Evolutionary conservation across 495 filamentous ascomycete species (phyloP), one percentile per base, ranked within the genome.

Genomic region (Sphaerosporella brunnea): DNA sequence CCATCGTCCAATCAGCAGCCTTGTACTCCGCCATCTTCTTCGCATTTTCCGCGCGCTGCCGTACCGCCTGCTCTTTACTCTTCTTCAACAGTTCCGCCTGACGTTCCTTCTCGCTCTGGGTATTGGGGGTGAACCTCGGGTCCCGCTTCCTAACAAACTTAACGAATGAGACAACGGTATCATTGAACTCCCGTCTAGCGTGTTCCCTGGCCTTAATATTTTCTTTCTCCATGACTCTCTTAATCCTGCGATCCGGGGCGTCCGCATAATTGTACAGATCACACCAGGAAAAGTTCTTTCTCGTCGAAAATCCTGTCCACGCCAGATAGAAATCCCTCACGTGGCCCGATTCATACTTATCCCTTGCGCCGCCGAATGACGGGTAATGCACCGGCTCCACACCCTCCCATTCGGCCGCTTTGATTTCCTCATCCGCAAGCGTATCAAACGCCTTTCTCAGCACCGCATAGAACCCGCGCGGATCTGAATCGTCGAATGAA

Each of bases 111-210:
- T 93, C 83, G 28, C 72, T 80, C 55, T 88, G 78, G 1, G 64
- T 65, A 48, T 81, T 76, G 10, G 65, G 60, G 28, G 74, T 74
- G 58, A 80, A 93, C 44, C 90, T 77, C 0, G 84, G 84, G 54
- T 99, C 90, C 23, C 90, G 74, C 65, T 93, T 95, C 51, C 80
- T 80, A n/a, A 86, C 80, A 63, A 96, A 95, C 9, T 76, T 71
- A 10, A 96, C 84, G 11, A 99, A 72, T 0, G 80, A 81, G 37
- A 71, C 7, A n/a, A 99, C 87, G 9, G 83, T 79, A 52, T 93
- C 84, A 64, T 94, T 96, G 66, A 88, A 96, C 48, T 94, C 82
- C 35, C 79, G 74, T 23, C 84, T 75, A 1, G 74, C 83, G 30
- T 82, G 80, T 7, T 93, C 84, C 48, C 90, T 71, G n/a, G 82